Conservation (phyloP, 495 filamentous ascomycete species). For the Venustampulla echinocandica region DNA sequence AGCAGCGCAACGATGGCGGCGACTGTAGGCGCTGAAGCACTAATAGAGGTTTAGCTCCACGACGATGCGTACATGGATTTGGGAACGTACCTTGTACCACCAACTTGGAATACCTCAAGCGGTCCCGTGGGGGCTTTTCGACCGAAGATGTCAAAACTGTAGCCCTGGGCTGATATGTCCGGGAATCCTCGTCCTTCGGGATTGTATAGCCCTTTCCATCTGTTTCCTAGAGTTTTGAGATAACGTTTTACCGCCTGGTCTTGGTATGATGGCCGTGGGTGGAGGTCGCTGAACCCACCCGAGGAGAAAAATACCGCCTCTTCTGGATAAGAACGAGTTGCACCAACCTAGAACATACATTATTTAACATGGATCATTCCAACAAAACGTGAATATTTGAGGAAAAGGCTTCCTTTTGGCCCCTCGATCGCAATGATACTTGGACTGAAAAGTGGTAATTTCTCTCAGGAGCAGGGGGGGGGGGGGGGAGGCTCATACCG, state of each 20-base stretch:
- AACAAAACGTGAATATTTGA: neutral
- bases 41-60: too few species aligned
- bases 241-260: constrained; percentile 45
- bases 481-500: constrained; percentile 47
- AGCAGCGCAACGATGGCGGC: constrained; percentile 44
- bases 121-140: neutral
- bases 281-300: constrained; percentile 64
- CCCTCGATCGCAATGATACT: neutral
- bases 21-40: constrained; percentile 44
- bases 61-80: too few species aligned
- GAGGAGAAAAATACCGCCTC: constrained; percentile 49
- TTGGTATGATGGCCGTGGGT: constrained; percentile 55
- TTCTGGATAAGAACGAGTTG: constrained; percentile 44
- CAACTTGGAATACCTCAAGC: constrained; percentile 1
- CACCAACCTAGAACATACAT: constrained; percentile 21
- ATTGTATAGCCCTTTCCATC: constrained; percentile 42
- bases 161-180: constrained; percentile 56
- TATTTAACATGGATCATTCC: too few species aligned
- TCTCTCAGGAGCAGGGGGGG: neutral
- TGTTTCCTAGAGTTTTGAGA: constrained; percentile 36
- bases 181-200: constrained; percentile 57
- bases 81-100: constrained; percentile 5
- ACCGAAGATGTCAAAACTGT: neutral
- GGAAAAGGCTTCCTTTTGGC: neutral
- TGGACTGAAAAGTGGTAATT: neutral